A percentile compares a stretch with the other conserved stretches of the same genome.
Evolutionary conservation across 371 early-diverging fungal species (phyloP).

Genomic region (Blakeslea trispora): DNA sequence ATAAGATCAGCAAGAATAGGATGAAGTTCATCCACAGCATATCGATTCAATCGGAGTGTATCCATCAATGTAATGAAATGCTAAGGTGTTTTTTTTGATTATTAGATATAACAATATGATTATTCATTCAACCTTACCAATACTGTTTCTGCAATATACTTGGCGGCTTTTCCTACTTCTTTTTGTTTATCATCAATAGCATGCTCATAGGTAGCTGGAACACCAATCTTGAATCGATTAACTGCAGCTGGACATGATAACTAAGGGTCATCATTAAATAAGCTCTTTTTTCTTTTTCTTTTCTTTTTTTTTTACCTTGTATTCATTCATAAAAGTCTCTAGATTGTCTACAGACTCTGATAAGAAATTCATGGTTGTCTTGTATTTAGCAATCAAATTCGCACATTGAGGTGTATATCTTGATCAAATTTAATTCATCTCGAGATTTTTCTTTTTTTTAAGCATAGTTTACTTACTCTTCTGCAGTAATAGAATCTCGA

Average conservation of each 20-base stretch:
- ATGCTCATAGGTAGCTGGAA: slow-evolving; percentile 89
- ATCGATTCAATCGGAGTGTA: slow-evolving; percentile 80
- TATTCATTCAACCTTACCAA: slow-evolving; percentile 48
- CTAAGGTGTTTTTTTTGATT: too few relatives aligned
- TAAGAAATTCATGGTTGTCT: slow-evolving; percentile 84
- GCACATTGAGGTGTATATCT: slow-evolving; percentile 90
- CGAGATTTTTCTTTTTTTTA: too few relatives aligned
- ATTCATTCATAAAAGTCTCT: slow-evolving; percentile 80
- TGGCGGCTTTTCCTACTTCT: slow-evolving; percentile 59
- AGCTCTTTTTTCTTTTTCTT: not conserved
- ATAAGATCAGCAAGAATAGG: slow-evolving; percentile 90
- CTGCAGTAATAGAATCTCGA: slow-evolving; percentile 80
- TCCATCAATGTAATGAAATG: slow-evolving; percentile 94
- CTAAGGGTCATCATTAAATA: slow-evolving; percentile 29
- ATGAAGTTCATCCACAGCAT: slow-evolving; percentile 91
- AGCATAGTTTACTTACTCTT: slow-evolving; percentile 62
- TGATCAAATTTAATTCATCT: slow-evolving; percentile 23
- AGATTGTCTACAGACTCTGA: slow-evolving; percentile 68
- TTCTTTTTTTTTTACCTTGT: slow-evolving; percentile 56
- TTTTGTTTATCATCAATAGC: slow-evolving; percentile 61
- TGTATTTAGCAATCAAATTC: slow-evolving; percentile 91
- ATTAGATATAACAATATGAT: slow-evolving; percentile 7
- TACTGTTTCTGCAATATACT: slow-evolving; percentile 87
- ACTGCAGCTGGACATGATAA: slow-evolving; percentile 81
- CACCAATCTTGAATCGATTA: slow-evolving; percentile 81